Conservation (phyloP, 805 yeast genomes). For the Metschnikowia reukaufii region DNA sequence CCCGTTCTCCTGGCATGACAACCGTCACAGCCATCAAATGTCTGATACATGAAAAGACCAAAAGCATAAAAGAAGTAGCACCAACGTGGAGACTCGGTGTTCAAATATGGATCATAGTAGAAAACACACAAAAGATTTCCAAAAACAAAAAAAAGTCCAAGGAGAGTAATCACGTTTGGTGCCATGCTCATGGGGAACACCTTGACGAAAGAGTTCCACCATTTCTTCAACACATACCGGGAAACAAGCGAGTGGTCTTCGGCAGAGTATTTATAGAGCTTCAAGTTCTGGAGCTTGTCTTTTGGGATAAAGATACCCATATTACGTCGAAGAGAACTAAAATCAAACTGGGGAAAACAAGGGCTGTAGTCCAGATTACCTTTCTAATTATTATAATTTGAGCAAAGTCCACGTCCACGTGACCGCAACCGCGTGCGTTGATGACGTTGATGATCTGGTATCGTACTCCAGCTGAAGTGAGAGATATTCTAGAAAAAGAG, state of each 20-base stretch:
- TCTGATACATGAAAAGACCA: conserved; percentile 86
- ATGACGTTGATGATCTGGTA: background rate
- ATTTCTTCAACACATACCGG: conserved; percentile 72
- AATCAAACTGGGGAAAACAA: background rate
- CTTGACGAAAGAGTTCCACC: conserved; percentile 72
- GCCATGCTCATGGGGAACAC: conserved; percentile 88
- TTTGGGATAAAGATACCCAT: conserved; percentile 70
- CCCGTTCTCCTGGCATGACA: conserved; percentile 93
- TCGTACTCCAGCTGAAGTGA: too few relatives aligned
- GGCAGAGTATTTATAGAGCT: conserved; percentile 63
- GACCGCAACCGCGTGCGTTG: background rate
- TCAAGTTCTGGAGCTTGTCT: conserved; percentile 50
- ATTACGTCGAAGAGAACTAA: conserved; percentile 20
- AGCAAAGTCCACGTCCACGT: background rate
- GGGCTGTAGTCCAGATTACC: conserved; percentile 1
- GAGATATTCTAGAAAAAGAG: too few relatives aligned
- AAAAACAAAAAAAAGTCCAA: conserved; percentile 73
- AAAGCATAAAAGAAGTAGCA: conserved; percentile 73
- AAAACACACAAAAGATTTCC: conserved; percentile 63
- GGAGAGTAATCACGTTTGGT: conserved; percentile 84
- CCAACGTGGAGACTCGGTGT: conserved; percentile 67
- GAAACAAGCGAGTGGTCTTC: conserved; percentile 83
- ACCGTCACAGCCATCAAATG: conserved; percentile 96
- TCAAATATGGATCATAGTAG: conserved; percentile 68
- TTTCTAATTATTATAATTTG: conserved; percentile 1